Conservation (phyloP, 192 early-diverging fungal genomes). For the Umbelopsis vinacea region DNA sequence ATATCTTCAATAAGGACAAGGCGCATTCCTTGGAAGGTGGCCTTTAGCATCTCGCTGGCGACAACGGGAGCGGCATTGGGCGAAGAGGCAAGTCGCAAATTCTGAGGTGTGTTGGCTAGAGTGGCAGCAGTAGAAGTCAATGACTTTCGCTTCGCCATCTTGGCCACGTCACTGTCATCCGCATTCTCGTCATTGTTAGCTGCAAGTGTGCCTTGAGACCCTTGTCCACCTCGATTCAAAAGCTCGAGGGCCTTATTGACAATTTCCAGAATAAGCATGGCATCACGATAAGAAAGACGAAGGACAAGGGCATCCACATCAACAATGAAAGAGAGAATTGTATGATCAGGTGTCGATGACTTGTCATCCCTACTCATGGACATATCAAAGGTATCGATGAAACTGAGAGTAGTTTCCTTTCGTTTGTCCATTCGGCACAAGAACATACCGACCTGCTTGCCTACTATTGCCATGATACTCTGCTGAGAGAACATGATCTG, state of each 20-base stretch:
- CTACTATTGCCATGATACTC: conserved; percentile 70
- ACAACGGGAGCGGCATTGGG: neutral
- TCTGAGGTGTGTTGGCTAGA: neutral
- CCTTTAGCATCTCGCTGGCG: conserved; percentile 46
- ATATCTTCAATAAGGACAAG: conserved; percentile 93
- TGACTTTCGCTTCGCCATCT: neutral
- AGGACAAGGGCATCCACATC: conserved; percentile 81
- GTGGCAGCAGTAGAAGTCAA: neutral
- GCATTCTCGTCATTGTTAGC: neutral
- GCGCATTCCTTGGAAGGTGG: conserved; percentile 69
- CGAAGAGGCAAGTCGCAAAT: neutral
- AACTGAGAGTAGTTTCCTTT: conserved; percentile 75
- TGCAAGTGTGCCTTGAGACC: neutral
- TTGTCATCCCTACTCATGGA: conserved; percentile 79
- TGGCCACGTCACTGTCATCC: conserved; percentile 1
- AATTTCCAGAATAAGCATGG: conserved; percentile 82
- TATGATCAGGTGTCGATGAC: conserved; percentile 60
- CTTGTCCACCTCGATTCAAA: conserved; percentile 32
- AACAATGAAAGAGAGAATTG: conserved; percentile 54
- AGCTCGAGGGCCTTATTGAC: conserved; percentile 72
- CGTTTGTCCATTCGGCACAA: conserved; percentile 89
- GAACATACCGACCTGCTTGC: conserved; percentile 87
- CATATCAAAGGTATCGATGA: conserved; percentile 92
- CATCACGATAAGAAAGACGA: conserved; percentile 87
- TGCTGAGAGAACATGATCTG: conserved; percentile 83